A percentile compares a stretch with the other conserved stretches of the same genome.
These are phyloP conservation scores for Dactylis glomerata DNA, from an alignment of 176 grass and related monocot species.

Conservation along the genomic window DNA sequence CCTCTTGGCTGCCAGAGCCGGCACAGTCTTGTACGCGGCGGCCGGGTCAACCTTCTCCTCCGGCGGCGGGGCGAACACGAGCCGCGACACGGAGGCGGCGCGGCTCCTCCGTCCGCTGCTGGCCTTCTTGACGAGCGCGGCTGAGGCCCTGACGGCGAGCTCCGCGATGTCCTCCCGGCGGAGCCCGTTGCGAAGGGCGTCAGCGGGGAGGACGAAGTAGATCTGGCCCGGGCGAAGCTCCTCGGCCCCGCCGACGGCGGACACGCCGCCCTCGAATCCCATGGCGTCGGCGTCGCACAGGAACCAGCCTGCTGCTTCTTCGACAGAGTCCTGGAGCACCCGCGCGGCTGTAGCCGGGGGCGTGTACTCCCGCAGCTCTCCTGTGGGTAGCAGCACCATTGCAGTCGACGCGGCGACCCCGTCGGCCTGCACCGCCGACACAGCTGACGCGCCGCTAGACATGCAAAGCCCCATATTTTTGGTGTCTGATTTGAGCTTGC, in stretches of 20 bases:
- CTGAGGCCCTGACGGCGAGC: constrained; percentile 49
- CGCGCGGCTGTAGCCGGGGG: constrained; percentile 8
- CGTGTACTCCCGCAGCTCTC: constrained; percentile 50
- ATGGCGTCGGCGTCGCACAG: too few species aligned
- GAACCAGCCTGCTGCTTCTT: too few species aligned
- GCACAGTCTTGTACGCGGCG: neutral
- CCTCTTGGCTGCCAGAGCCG: neutral
- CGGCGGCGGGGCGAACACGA: too few species aligned
- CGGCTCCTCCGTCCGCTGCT: too few species aligned
- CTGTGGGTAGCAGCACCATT: constrained; percentile 49
- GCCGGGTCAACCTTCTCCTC: too few species aligned
- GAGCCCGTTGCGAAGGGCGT: constrained; percentile 28
- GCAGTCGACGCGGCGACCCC: neutral
- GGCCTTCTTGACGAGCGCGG: constrained; percentile 15
- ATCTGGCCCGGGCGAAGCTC: constrained; percentile 51
- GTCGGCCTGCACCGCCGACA: neutral
- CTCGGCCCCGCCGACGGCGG: neutral
- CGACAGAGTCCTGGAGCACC: too few species aligned
- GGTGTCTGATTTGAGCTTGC: neutral
- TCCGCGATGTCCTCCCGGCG: constrained; percentile 49
- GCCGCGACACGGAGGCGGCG: too few species aligned
- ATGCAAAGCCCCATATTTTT: constrained; percentile 43
- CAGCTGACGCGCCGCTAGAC: constrained; percentile 15
- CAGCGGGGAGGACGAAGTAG: constrained; percentile 61
- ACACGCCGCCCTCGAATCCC: constrained; percentile 35